Base-by-base conservation (phyloP, 305 asterid species). In the Nicotiana rustica region DNA sequence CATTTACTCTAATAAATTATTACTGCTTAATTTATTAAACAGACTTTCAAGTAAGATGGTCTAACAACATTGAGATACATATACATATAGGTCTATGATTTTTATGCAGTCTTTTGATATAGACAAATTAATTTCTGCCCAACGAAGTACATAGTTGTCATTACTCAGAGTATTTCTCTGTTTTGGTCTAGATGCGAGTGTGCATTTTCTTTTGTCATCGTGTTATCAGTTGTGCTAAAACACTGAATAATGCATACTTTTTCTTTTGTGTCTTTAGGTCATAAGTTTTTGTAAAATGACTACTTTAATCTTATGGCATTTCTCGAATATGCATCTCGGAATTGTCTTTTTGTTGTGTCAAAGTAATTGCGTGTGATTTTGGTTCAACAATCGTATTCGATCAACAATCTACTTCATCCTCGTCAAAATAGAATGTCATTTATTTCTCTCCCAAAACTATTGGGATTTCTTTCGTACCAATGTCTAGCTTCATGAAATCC, bases 181-280 rank as follows among this genome's bases (percentile, higher is more conserved):
- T 44, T 71, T 71, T 70, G 60, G 12, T 71, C 59, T 3, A 44
- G 56, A 75, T 29, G 47, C 31, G 21, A 52, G 65, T 75, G 15
- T 29, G 78, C 29, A 8, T 49, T 73, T 73, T 44, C 79, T 75
- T 76, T 76, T 76, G 67, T 57, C 66, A 76, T 17, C 55, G 47
- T 31, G 49, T 76, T 76, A 36, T 31, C 31, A 76, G 18, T 31
- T 56, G n/a, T 55, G 67, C 80, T 31, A 76, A 76, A 17, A 31
- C 33, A 35, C 76, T 8, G 15, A 67, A 33, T 31, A 33, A 67
- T 67, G 73, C 41, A 33, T 59, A 67, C 1, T 3, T 31, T 67
- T 33, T 15, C 5, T 67, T 64, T 12, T 67, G 12, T 67, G 47
- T 33, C 12, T 31, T 66, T 65, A 38, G 41, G 47, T 14, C 31